These are phyloP conservation scores for Mortierella sp. DNA, from an alignment of 371 early-diverging fungal genomes.

Conservation along the genomic window DNA sequence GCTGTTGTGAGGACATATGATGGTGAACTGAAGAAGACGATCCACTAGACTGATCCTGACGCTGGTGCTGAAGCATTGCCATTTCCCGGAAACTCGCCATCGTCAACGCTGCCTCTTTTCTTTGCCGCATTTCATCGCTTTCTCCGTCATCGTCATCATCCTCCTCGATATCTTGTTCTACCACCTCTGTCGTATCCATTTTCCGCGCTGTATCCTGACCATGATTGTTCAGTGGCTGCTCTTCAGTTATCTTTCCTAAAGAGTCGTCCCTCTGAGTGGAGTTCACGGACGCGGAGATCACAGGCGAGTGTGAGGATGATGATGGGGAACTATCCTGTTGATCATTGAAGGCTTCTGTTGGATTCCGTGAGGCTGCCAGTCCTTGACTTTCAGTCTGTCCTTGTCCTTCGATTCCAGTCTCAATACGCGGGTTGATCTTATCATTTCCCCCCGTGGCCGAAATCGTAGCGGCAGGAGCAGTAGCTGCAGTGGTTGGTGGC, in stretches of 20 bases:
- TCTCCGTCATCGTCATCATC: conserved; percentile 23
- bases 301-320: background rate
- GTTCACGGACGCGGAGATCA: background rate
- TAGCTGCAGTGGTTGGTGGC: conserved; percentile 7
- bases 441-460: background rate
- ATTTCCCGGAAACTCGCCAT: conserved; percentile 46
- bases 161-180: conserved; percentile 2
- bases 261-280: background rate
- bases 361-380: too few relatives aligned
- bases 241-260: background rate
- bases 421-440: too few relatives aligned
- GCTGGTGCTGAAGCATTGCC: conserved; percentile 33
- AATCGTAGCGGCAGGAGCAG: background rate
- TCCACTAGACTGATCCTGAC: background rate
- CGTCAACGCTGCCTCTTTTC: conserved; percentile 40
- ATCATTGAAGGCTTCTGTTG: too few relatives aligned
- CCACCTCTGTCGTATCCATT: background rate
- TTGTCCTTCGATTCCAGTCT: too few relatives aligned
- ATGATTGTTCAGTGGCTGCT: background rate
- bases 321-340: too few relatives aligned
- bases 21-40: background rate
- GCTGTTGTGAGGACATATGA: background rate
- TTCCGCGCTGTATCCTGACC: conserved; percentile 1
- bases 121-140: conserved; percentile 37
- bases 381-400: too few relatives aligned